Percentiles rank a stretch among this genome's conserved stretches.
These are phyloP conservation scores for Cetradonia linearis DNA, from an alignment of 495 filamentous ascomycete species.

Conservation along the genomic window DNA sequence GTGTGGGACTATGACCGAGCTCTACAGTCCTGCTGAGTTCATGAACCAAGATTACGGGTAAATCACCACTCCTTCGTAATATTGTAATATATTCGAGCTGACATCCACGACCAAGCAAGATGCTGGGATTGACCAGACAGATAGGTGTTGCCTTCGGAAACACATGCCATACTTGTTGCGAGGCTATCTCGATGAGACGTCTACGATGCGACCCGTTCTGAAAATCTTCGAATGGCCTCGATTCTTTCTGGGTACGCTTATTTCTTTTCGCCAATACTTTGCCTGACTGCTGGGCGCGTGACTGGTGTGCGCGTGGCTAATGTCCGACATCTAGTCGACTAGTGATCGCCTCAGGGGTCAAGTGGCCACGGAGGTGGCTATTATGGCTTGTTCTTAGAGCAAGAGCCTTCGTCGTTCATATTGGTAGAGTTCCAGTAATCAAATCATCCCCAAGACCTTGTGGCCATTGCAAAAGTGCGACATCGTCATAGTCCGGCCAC, in stretches of 20 bases:
- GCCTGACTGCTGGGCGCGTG: not conserved
- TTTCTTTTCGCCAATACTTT: not conserved
- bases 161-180: not conserved
- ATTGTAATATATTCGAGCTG: not conserved
- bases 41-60: not conserved
- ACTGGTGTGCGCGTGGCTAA: constrained; percentile 1
- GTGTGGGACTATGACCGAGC: not conserved
- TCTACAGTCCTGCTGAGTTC: not conserved
- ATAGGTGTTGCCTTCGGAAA: not conserved
- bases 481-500: not conserved
- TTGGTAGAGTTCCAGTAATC: constrained; percentile 4
- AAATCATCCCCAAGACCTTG: not conserved
- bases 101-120: not conserved
- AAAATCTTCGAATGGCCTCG: constrained; percentile 3
- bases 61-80: not conserved
- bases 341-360: not conserved
- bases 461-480: not conserved
- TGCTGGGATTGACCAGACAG: not conserved
- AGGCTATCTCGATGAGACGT: not conserved
- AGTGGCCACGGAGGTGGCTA: constrained; percentile 1
- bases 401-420: too few species aligned
- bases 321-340: constrained; percentile 5
- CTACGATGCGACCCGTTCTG: constrained; percentile 14
- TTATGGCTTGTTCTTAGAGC: not conserved
- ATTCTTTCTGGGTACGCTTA: not conserved